Conservation (phyloP, 176 grass and related monocot species). For the Aegilops bicornis region DNA sequence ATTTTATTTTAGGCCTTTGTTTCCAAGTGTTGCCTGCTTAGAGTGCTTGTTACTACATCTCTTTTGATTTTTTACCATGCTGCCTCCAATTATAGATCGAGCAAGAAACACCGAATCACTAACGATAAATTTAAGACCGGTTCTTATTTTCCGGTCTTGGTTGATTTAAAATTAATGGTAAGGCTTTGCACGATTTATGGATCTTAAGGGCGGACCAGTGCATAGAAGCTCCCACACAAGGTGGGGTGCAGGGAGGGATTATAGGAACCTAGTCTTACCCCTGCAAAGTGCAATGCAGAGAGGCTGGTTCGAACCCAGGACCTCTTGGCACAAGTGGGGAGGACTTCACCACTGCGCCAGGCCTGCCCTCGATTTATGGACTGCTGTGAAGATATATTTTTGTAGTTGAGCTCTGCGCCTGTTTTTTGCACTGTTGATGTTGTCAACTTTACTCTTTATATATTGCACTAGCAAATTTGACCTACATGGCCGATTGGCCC, state of each 20-base stretch:
- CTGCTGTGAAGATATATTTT: background rate
- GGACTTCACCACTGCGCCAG: too few relatives aligned
- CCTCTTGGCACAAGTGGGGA: too few relatives aligned
- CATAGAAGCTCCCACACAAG: too few relatives aligned
- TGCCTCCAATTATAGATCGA: background rate
- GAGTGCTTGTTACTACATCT: too few relatives aligned
- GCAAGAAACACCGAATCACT: background rate
- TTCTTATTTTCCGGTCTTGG: background rate
- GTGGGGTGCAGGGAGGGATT: too few relatives aligned
- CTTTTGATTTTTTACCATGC: background rate
- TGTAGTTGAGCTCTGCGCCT: background rate
- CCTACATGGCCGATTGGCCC: background rate
- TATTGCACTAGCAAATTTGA: slow-evolving; percentile 11
- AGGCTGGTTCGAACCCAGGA: too few relatives aligned
- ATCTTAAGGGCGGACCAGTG: too few relatives aligned
- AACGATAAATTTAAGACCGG: background rate
- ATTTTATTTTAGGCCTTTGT: background rate
- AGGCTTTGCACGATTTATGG: background rate
- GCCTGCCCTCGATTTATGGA: background rate
- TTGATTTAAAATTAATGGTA: background rate
- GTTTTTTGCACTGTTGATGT: background rate
- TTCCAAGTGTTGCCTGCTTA: background rate
- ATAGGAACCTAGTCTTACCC: too few relatives aligned
- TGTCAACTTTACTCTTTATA: background rate
- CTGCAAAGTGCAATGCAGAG: too few relatives aligned